Base-by-base conservation (phyloP, 2,329 filamentous ascomycete species). In the Arthroderma uncinatum region DNA sequence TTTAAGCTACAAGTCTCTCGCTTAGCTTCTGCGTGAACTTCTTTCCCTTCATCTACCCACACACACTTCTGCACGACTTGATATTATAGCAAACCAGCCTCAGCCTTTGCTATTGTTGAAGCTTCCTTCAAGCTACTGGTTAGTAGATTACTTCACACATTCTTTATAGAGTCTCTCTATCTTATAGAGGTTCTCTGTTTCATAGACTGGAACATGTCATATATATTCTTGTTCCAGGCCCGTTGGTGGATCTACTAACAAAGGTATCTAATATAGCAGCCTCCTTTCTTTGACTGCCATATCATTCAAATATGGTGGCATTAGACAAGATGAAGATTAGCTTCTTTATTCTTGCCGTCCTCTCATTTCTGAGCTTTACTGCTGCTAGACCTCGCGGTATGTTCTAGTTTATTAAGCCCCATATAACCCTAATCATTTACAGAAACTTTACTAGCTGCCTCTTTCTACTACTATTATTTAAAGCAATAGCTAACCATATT, bases 281-380 rank as follows among this genome's bases (percentile, higher is more conserved):
- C 12, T 7, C 7, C 25, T 33, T n/a, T 34, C 25, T 34, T n/a
- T 30, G 6, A 50, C 21, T 12, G 8, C 4, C 9, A 30, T 47
- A 47, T 50, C 47, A 36, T 44, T 14, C 21, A 39, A 44, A 4
- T 25, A 42, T 50, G n/a, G 16, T n/a, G 42, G 14, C 10, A 48
- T 30, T 28, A 21, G 28, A 16, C 60, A 72, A 62, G 58, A 81
- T 81, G 78, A 78, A 75, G 70, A 64, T 68, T 60, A 62, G 67
- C 52, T 58, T 67, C 58, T 64, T 76, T 53, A 67, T 67, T 59
- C 57, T 74, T 57, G 67, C 70, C 53, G 63, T 73, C 36, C 57
- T 72, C 54, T 65, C 71, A 53, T 64, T 79, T 59, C 64, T 76
- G 44, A 67, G 68, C 58, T 66, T 76, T 56, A 71, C 70, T 39